A percentile compares a stretch with the other conserved stretches of the same genome.
phyloP scores from a whole-genome alignment of 345 rosid species.

The Camelina hispida region DNA sequence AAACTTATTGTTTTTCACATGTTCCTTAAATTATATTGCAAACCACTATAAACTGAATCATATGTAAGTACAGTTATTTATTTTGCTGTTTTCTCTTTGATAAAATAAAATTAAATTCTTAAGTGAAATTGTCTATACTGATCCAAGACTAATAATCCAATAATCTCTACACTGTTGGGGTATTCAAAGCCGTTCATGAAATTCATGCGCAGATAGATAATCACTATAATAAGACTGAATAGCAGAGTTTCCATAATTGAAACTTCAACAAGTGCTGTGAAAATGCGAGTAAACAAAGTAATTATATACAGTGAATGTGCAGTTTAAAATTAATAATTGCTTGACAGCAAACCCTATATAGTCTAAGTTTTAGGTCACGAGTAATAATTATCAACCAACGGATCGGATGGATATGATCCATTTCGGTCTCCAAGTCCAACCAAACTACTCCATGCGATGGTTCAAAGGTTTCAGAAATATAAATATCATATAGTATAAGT shows the following conservation, averaged over 20 bases:
- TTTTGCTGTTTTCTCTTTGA: neutral
- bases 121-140: neutral
- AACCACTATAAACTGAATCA: neutral
- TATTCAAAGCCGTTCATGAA: constrained; percentile 16
- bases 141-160: neutral
- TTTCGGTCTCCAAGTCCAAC: constrained; percentile 33
- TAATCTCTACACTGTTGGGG: neutral
- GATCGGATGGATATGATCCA: constrained; percentile 30
- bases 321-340: constrained; percentile 12
- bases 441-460: constrained; percentile 26
- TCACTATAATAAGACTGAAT: neutral
- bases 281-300: constrained; percentile 20
- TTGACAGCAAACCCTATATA: constrained; percentile 42
- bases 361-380: constrained; percentile 46
- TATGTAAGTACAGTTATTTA: neutral
- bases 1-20: neutral
- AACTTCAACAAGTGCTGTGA: constrained; percentile 29
- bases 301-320: constrained; percentile 6
- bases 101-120: neutral
- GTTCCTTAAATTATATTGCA: constrained; percentile 5
- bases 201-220: constrained; percentile 4
- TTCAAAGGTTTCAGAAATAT: neutral
- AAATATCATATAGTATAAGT: neutral
- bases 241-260: constrained; percentile 12
- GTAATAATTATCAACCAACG: constrained; percentile 37